Conservation (phyloP, 352 stramenopile genomes). For the Pythium sukuiense region DNA sequence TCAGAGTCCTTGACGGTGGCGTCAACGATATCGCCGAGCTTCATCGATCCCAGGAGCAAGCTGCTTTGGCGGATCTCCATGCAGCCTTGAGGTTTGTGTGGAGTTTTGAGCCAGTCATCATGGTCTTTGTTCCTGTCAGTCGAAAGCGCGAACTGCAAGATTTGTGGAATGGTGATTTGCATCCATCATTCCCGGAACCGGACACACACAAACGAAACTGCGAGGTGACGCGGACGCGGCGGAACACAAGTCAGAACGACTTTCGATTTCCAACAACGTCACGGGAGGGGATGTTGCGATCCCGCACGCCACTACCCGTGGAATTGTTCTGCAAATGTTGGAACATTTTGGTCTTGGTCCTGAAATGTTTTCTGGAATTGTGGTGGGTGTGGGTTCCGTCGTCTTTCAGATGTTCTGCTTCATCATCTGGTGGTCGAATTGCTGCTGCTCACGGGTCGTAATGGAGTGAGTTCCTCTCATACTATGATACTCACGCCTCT, state of each 20-base stretch:
- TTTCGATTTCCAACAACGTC: background rate
- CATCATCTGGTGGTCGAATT: background rate
- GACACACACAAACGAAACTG: background rate
- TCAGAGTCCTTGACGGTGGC: background rate
- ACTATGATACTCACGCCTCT: background rate
- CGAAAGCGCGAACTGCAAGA: background rate
- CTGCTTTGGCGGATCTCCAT: background rate
- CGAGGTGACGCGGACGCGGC: background rate
- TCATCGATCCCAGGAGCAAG: background rate
- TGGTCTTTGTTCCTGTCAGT: background rate
- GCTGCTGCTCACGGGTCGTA: background rate
- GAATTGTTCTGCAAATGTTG: background rate
- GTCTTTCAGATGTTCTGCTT: conserved; percentile 4
- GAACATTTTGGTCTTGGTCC: background rate
- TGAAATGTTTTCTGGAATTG: conserved; percentile 4
- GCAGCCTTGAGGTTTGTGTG: background rate
- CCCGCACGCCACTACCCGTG: background rate
- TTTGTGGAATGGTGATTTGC: background rate
- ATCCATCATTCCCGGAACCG: background rate
- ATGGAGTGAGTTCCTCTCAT: background rate
- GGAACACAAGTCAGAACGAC: background rate
- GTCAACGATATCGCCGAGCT: background rate
- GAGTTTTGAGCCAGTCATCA: background rate
- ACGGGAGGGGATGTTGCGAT: background rate
- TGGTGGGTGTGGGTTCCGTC: conserved; percentile 9